Evolutionary conservation across 2,329 filamentous ascomycete species (phyloP), one percentile per base, ranked within the genome.

Genomic region (Bipolaris victoriae): DNA sequence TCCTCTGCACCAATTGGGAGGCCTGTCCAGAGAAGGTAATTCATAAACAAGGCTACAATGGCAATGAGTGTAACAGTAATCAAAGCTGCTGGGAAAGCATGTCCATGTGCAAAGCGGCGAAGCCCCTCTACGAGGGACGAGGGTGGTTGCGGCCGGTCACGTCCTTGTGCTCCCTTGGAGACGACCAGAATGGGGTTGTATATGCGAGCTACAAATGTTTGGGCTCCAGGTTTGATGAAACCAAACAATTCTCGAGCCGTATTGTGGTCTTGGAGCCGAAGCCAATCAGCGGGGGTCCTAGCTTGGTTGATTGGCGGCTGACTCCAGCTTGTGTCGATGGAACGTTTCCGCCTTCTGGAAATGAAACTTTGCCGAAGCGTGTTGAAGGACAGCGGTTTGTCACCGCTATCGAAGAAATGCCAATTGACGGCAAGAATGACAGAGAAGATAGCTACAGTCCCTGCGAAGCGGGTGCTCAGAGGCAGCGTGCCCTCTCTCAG

Each of bases 161-260:
- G 86, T 16, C 90, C 85, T 68, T 90, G 84, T 2, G 90, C 86
- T 9, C 85, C 86, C 58, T 87, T 86, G 9, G 89, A 76, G 3
- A 93, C 88, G 60, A 93, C 88, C 3, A 92, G 83, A 3, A 92
- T 77, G 1, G 90, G 90, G 39, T 92, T 87, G 68, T 90, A 91
- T 1, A 93, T 88, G 43, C 84, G 84, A 20, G 90, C 90, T 16
- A 91, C 80, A 70, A 92, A 91, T 72, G 86, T 90, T 68, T 90
- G 83, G 1, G 87, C 84, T 52, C 83, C 80, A 6, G 90, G 90
- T 62, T 91, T 92, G 65, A 92, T 84, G 31, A 90, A 84, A n/a
- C 86, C 83, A 71, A 93, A 91, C 15, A 93, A 84, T 68, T 93
- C 90, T 36, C 84, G 84, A 2, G 90, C 90, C 1, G 90, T 92